Evolutionary conservation across 83 land plant genomes (phyloP).

Genomic region (Picea abies): DNA sequence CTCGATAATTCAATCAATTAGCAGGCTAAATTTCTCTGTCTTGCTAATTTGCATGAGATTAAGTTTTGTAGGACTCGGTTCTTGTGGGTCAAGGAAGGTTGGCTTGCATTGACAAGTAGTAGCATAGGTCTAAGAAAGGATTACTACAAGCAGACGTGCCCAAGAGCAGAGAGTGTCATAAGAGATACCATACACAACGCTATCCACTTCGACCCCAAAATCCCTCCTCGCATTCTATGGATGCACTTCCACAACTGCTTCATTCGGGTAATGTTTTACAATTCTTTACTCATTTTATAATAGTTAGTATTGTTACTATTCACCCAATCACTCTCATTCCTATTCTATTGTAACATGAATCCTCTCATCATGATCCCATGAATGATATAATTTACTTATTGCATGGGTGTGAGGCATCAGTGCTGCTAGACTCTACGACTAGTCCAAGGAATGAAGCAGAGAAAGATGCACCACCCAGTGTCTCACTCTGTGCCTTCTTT

Average conservation of each 20-base stretch:
- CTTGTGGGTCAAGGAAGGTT: no score
- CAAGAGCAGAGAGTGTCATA: constrained; percentile 32
- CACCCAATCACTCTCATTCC: accelerated
- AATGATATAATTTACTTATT: no score
- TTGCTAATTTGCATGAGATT: no score
- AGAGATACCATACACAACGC: constrained; percentile 32
- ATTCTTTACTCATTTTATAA: no score
- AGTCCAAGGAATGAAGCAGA: constrained; percentile 33
- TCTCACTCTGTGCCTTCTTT: constrained; percentile 39
- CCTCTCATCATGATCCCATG: no score
- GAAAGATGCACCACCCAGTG: constrained; percentile 52
- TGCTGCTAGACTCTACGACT: constrained; percentile 33
- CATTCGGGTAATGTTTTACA: constrained; percentile 29
- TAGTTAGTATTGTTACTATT: no score
- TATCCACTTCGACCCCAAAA: constrained; percentile 34
- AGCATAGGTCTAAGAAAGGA: not conserved
- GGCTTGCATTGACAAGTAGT: no score
- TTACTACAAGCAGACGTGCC: constrained; percentile 39
- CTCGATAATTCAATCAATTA: no score
- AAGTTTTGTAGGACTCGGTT: no score
- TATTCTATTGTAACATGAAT: no score
- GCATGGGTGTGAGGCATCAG: constrained; percentile 60
- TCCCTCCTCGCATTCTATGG: constrained; percentile 45
- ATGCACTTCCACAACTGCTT: constrained; percentile 61
- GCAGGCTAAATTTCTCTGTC: no score